phyloP scores from a whole-genome alignment of 1,284 basidiomycete species.

The Sanguinoderma infundibulare region DNA sequence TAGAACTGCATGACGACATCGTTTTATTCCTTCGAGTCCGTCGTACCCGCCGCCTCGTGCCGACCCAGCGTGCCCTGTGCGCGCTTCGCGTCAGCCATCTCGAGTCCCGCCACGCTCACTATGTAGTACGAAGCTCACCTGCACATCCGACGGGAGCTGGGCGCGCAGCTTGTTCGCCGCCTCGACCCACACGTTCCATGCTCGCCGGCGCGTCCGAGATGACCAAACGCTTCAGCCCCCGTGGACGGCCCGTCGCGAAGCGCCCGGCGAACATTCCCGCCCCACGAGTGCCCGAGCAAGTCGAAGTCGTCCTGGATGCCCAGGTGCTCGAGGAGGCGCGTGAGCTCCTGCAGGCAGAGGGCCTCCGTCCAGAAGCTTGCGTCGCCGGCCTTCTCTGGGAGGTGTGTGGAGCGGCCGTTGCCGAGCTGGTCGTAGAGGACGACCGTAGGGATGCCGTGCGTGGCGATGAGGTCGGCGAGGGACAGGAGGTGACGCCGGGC shows the following conservation, averaged over 20 bases:
- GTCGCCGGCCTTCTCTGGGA: slow-evolving; percentile 37
- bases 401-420: slow-evolving; percentile 46
- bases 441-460: slow-evolving; percentile 36
- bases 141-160: slow-evolving; percentile 46
- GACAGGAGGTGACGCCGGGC: slow-evolving; percentile 39
- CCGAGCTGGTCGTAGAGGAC: slow-evolving; percentile 56
- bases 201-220: slow-evolving; percentile 37
- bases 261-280: slow-evolving; percentile 48
- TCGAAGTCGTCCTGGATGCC: slow-evolving; percentile 43
- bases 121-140: slow-evolving; percentile 24
- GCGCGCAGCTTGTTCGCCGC: slow-evolving; percentile 33
- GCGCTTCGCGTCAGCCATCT: too few species aligned
- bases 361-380: slow-evolving; percentile 49
- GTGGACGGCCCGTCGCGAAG: slow-evolving; percentile 35
- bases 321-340: slow-evolving; percentile 46
- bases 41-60: slow-evolving; percentile 52
- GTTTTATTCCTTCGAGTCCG: slow-evolving; percentile 46
- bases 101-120: background rate
- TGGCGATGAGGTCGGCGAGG: slow-evolving; percentile 11
- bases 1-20: slow-evolving; percentile 48
- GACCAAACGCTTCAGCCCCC: slow-evolving; percentile 44
- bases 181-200: slow-evolving; percentile 37
- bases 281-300: slow-evolving; percentile 51
- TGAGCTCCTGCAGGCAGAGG: slow-evolving; percentile 54
- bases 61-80: slow-evolving; percentile 44